Base-by-base conservation (phyloP, 2,329 filamentous ascomycete species). In the Fusarium anthophilum region DNA sequence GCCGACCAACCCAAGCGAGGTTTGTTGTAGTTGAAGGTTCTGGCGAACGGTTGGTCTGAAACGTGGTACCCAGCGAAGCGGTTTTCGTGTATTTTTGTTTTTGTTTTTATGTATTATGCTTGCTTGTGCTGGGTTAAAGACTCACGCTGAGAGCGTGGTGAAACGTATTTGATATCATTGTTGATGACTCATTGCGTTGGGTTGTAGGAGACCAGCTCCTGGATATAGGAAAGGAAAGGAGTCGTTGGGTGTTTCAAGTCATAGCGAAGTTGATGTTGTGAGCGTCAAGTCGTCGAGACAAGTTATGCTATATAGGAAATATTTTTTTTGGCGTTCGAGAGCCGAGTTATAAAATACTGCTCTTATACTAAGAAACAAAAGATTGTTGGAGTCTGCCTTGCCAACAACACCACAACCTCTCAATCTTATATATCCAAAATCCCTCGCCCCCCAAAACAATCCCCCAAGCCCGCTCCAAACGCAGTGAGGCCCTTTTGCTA, bases 61-160 rank as follows among this genome's bases (percentile, higher is more conserved):
- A 74, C 72, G 72, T 75, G 72, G 63, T 59, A 48, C 72, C 72
- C 72, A 74, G 72, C 48, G 50, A 58, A 43, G 64, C 66, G n/a
- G 37, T 58, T 43, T 43, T 57, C 39, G 15, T 45, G n/a, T 57
- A 15, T 53, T 17, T 24, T 18, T 20, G 15, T 45, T 18, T 35
- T 30, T 35, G 32, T 35, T 22, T 22, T 30, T 24, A 8, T 9
- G 8, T 24, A 14, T 67, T 64, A 30, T 39, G 43, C 22, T 38
- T 61, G 48, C 44, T 54, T 24, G 7, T 18, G 45, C 60, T 66
- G 72, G 68, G 72, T 45, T 24, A 57, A 58, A 44, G n/a, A 61
- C 66, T 37, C 72, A 56, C 64, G 47, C 72, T 39, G 24, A 22
- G 30, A 69, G 64, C 72, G 69, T 41, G 56, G 64, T 63, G 61